These are phyloP conservation scores for Ormosia emarginata DNA, from an alignment of 306 rosid species.

Conservation along the genomic window DNA sequence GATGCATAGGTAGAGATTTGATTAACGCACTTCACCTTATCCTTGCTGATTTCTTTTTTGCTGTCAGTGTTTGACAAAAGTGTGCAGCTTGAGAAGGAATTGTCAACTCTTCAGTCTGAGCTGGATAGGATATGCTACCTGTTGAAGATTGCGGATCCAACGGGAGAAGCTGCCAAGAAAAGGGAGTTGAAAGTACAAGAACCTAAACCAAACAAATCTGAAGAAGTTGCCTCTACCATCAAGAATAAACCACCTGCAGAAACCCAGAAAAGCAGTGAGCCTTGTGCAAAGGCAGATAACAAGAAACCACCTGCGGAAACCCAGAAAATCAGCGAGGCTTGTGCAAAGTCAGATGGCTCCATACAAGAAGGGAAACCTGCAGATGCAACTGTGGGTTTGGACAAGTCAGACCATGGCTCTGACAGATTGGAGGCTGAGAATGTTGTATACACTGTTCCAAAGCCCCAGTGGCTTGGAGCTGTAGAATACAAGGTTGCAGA, in stretches of 20 bases:
- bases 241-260: slow-evolving; percentile 41
- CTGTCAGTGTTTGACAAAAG: slow-evolving; percentile 70
- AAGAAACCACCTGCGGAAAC: slow-evolving; percentile 36
- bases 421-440: slow-evolving; percentile 45
- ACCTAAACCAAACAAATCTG: slow-evolving; percentile 40
- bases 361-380: slow-evolving; percentile 34
- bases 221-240: slow-evolving; percentile 27
- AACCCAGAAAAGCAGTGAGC: slow-evolving; percentile 34
- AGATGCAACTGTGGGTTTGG: slow-evolving; percentile 31
- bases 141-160: slow-evolving; percentile 91
- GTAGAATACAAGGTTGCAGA: slow-evolving; percentile 40
- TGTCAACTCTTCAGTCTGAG: slow-evolving; percentile 74
- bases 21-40: slow-evolving; percentile 1
- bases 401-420: slow-evolving; percentile 36
- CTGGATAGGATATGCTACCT: slow-evolving; percentile 76
- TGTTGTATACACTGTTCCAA: slow-evolving; percentile 45
- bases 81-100: slow-evolving; percentile 60
- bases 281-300: slow-evolving; percentile 17
- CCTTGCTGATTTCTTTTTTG: slow-evolving; percentile 36
- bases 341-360: slow-evolving; percentile 24
- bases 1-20: neutral
- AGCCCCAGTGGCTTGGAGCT: slow-evolving; percentile 98
- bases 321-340: slow-evolving; percentile 29
- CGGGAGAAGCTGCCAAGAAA: slow-evolving; percentile 82
- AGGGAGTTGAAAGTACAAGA: slow-evolving; percentile 61